These are phyloP conservation scores for Punica granatum DNA, from an alignment of 345 rosid genomes.

Conservation along the genomic window DNA sequence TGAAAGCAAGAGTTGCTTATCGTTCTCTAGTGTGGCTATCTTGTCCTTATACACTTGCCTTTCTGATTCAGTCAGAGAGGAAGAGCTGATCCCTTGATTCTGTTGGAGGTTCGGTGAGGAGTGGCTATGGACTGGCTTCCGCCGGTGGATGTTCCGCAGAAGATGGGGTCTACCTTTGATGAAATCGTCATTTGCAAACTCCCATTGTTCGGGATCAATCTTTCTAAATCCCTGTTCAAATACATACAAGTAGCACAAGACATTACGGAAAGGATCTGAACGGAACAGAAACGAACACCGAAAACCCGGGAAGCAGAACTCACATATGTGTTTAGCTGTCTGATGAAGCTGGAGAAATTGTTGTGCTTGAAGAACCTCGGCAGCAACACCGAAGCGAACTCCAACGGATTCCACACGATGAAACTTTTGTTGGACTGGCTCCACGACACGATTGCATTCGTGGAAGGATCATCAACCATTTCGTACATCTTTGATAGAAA, in stretches of 20 bases:
- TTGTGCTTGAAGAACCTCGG: conserved; percentile 87
- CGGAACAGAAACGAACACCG: not conserved
- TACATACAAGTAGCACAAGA: conserved; percentile 12
- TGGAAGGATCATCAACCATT: conserved; percentile 78
- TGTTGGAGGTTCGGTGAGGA: conserved; percentile 50
- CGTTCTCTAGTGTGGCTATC: conserved; percentile 45
- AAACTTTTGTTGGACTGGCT: conserved; percentile 59
- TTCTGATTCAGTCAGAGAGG: conserved; percentile 52
- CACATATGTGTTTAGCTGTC: conserved; percentile 71
- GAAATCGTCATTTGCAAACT: conserved; percentile 83
- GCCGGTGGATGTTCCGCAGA: conserved; percentile 81
- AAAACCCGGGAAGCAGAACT: not conserved
- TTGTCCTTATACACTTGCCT: conserved; percentile 56
- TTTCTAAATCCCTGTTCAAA: conserved; percentile 75
- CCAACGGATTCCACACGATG: conserved; percentile 67
- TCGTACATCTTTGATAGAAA: conserved; percentile 79
- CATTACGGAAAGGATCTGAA: not conserved
- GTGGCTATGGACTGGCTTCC: conserved; percentile 93
- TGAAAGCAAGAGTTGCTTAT: conserved; percentile 41
- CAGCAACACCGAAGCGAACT: conserved; percentile 65
- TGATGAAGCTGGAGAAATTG: conserved; percentile 92
- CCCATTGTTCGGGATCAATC: conserved; percentile 85
- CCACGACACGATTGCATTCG: conserved; percentile 78
- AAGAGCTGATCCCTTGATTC: conserved; percentile 26
- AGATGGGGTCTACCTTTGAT: conserved; percentile 61